Base-by-base conservation (phyloP, 2,329 filamentous ascomycete genomes). In the Cladosporium sp. region DNA sequence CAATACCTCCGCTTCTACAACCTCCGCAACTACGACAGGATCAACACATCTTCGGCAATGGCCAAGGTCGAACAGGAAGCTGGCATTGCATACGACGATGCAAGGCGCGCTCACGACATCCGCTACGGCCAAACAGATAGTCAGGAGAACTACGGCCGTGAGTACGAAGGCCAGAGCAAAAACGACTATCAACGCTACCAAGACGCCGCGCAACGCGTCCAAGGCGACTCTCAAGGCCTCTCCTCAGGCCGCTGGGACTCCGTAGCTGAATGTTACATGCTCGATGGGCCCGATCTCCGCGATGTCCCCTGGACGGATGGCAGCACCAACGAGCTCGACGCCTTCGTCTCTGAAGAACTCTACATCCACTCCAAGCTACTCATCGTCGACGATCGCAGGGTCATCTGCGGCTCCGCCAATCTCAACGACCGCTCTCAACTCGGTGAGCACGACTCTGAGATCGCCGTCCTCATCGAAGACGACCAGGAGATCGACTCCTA, bases 381-480 rank as follows among this genome's bases (percentile, higher is more conserved):
- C 60, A 94, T 96, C 60, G 90, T 88, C 45, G 91, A 96, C 69
- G 92, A 96, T 71, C 82, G 84, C 7, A 81, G 89, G 51, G 89
- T 91, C 59, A 92, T 96, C 64, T 92, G 89, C 71, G 91, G 92
- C 62, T 90, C 83, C 57, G 84, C 85, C 22, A 88, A 88, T 66
- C 77, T 88, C 67, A 88, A 88, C 66, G 86, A 87, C 66, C 79
- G 84, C 58, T 92, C 88, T 3, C 89, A 96, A 76, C 83, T 95
- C 3, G 91, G 90, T 37, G 82, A 84, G 59, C 91, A 94, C 74
- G 92, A 96, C 75, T 90, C 87, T 1, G 92, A 96, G 72, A 90
- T 96, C 58, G 90, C 91, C n/a, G 88, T 95, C 63, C 82, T 95
- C 59, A 89, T 96, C 68, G 88, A 94, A 71, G 91, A 95, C 70